These are phyloP conservation scores for Zoysia pacifica DNA, from an alignment of 176 grass and related monocot genomes.

Conservation along the genomic window DNA sequence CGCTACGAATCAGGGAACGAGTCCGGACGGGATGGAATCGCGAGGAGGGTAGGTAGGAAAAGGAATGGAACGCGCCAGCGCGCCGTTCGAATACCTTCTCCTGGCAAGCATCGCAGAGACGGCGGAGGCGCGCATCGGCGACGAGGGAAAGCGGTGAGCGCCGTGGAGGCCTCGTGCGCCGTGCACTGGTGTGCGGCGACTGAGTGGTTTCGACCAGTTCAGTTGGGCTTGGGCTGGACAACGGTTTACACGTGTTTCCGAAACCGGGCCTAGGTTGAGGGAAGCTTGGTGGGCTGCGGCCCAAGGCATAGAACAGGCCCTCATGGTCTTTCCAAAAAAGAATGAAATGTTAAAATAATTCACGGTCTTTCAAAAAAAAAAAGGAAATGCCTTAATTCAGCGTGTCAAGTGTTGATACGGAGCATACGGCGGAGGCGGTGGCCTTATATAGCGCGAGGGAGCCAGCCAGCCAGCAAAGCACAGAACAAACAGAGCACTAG, in stretches of 20 bases:
- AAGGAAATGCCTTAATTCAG: background rate
- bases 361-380: background rate
- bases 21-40: background rate
- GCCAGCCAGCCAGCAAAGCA: background rate
- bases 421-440: background rate
- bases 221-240: background rate
- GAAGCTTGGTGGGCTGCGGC: background rate
- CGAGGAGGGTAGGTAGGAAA: background rate
- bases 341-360: background rate
- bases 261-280: no score
- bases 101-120: slow-evolving; percentile 33
- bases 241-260: background rate
- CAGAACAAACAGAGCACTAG: background rate
- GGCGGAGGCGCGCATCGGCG: slow-evolving; percentile 34
- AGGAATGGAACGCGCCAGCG: background rate
- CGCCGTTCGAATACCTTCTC: slow-evolving; percentile 23
- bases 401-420: no score
- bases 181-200: background rate
- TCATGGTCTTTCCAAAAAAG: background rate
- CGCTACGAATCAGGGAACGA: background rate
- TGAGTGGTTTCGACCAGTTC: background rate
- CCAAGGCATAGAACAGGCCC: background rate
- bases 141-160: background rate
- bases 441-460: background rate
- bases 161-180: slow-evolving; percentile 26